These are phyloP conservation scores for Yamadazyma atmosphaerica DNA, from an alignment of 1,139 yeast species.

Conservation along the genomic window DNA sequence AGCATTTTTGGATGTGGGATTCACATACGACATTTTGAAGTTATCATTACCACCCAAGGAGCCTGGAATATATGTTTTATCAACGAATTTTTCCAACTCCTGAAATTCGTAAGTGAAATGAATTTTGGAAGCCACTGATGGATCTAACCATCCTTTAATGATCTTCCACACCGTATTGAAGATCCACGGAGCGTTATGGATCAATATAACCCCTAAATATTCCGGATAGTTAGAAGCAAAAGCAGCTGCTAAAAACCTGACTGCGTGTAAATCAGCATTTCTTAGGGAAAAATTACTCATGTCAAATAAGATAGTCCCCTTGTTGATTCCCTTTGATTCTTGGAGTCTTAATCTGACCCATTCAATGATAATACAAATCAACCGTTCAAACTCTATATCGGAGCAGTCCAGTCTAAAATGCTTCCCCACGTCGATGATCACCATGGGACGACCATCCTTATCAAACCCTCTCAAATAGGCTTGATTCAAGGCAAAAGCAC, in stretches of 20 bases:
- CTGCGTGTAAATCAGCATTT: conserved; percentile 83
- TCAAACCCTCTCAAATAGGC: conserved; percentile 69
- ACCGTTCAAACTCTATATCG: conserved; percentile 63
- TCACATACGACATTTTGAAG: conserved; percentile 53
- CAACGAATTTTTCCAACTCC: conserved; percentile 62
- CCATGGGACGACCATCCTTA: conserved; percentile 64
- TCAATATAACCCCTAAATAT: conserved; percentile 68
- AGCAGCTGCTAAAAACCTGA: conserved; percentile 71
- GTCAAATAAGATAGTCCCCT: conserved; percentile 76
- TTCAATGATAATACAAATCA: conserved; percentile 69
- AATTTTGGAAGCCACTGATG: conserved; percentile 82
- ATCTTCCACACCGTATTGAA: conserved; percentile 85
- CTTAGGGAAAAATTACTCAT: conserved; percentile 70
- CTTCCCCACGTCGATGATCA: conserved; percentile 67
- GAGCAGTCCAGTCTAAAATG: conserved; percentile 75
- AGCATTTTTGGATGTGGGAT: conserved; percentile 43
- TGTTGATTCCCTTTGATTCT: conserved; percentile 59
- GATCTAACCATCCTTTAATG: conserved; percentile 84
- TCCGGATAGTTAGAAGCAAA: conserved; percentile 92
- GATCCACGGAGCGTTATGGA: conserved; percentile 91
- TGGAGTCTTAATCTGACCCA: conserved; percentile 58
- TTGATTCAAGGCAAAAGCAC: conserved; percentile 56
- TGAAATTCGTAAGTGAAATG: conserved; percentile 61
- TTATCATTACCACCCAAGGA: conserved; percentile 68
- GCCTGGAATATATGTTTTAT: conserved; percentile 52